Evolutionary conservation across 129 eudicot species (phyloP), one percentile per base, ranked within the genome.

Genomic region (Rutidosis leptorrhynchoides): DNA sequence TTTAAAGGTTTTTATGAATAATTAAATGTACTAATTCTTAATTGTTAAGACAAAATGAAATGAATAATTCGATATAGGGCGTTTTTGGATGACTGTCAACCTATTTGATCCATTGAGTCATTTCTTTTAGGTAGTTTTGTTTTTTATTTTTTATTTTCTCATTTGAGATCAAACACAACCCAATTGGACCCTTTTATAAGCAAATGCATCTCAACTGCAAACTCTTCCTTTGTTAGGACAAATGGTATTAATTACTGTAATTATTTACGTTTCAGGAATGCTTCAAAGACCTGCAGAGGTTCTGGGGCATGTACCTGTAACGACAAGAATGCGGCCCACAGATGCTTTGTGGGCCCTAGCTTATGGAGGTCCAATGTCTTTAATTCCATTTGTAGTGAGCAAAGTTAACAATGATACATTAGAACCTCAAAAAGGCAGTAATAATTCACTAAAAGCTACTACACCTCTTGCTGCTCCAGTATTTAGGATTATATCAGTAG

Each of bases 321-420:
- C 98, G 57, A 72, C 78, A 49, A 85, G 98, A 69, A 83, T 88
- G 84, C 83, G 95, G 69, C 95, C 98, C 9, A 60, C 87, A 1
- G 98, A 91, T 68, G 95, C 96, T 58, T 82, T 91, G 64, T 91
- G 98, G 96, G 93, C 98, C 64, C 54, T 91, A 67, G 96, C 95
- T 42, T 83, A 88, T 76, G 98, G 98, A 56, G 98, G 98, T 56
- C 98, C 98, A 9, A 70, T 91, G 83, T 83, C 92, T 58, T 81
- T 91, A 83, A 96, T 91, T 75, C 96, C 98, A 25, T 75, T 91
- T 49, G 73, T 81, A 48, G 96, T 91, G 24, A 78, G 90, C 81
- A 78, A 77, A 53, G 82, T 88, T 72, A 75, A 85, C 55, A 81
- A 83, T 43, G 78, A 72, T 70, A 88, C 79, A 76, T 79, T 85